Evolutionary conservation across 441 rosid genomes (phyloP), one percentile per base, ranked within the genome.

Genomic region (Arabidopsis hybrid): DNA sequence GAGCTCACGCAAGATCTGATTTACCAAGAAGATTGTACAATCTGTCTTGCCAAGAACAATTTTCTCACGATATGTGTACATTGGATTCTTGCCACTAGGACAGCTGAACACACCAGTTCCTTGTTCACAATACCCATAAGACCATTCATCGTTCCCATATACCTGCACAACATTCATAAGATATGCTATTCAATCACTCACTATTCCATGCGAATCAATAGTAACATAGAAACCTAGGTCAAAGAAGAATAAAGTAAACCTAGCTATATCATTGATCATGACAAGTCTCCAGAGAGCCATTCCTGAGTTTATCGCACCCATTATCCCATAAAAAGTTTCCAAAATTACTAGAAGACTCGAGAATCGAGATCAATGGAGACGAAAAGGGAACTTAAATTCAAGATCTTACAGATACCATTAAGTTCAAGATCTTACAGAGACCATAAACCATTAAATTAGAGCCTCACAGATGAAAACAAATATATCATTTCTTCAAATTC

Each of bases 101-200:
- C 97, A 96, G 70, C 88, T 86, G 73, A 91, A 96, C 62, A 91
- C 98, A 60, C 99, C 99, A 71, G 92, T 84, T 68, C 99, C 98
- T 45, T 90, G 91, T 45, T 93, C 98, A 49, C 97, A 96, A 76
- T 83, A 96, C 61, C 99, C 98, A 62, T 89, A 93, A 76, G 99
- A 96, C 97, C 99, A 96, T 79, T 96, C 99, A 31, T 93, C 97
- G 6, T 90, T 87, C 64, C 98, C 97, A 85, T 87, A 87, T 29
- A 96, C 84, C 98, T 96, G 86, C 61, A 59, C 38, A 42, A 29
- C 2, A 50, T 8, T 11, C 36, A 77, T 6, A 50, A 53, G n/a
- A 49, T 34, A 46, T 16, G 32, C 50, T 49, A 56, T 10, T 46
- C 17, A 63, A 46, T n/a, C n/a, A n/a, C n/a, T 43, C 5, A 43